Percentiles rank a stretch among this genome's conserved stretches.
phyloP scores from a whole-genome alignment of 805 yeast species.

The Lipomyces anomalus region DNA sequence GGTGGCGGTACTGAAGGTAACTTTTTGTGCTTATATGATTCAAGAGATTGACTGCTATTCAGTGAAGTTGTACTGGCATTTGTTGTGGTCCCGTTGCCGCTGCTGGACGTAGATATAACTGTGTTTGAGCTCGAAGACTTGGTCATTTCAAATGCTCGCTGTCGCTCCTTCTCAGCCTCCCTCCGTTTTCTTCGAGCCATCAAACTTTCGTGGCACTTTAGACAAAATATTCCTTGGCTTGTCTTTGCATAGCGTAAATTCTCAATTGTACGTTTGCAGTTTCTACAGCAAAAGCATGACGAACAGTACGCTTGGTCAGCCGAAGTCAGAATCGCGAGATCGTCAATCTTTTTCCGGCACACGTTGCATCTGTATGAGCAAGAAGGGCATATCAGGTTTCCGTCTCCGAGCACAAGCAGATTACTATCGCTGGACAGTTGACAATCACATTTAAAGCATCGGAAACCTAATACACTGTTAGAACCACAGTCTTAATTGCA shows the following conservation, averaged over 20 bases:
- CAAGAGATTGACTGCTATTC: no score
- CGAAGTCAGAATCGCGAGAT: slow-evolving; percentile 88
- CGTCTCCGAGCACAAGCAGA: slow-evolving; percentile 87
- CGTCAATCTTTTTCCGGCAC: slow-evolving; percentile 83
- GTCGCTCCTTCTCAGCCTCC: slow-evolving; percentile 1
- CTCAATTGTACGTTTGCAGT: slow-evolving; percentile 78
- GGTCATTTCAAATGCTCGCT: neutral
- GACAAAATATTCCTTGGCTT: slow-evolving; percentile 86
- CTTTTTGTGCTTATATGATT: neutral
- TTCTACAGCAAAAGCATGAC: slow-evolving; percentile 80
- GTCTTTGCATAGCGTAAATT: slow-evolving; percentile 90
- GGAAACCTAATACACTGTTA: slow-evolving; percentile 40
- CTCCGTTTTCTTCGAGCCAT: slow-evolving; percentile 52
- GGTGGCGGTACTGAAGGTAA: neutral
- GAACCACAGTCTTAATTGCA: slow-evolving; percentile 1
- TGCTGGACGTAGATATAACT: neutral
- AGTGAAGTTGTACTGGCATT: no score
- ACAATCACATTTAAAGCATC: slow-evolving; percentile 76
- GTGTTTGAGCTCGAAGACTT: neutral
- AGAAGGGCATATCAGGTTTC: slow-evolving; percentile 79
- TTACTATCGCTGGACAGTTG: slow-evolving; percentile 81
- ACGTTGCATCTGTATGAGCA: slow-evolving; percentile 88
- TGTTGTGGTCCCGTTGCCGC: no score
- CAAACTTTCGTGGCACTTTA: slow-evolving; percentile 81
- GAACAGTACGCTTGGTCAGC: slow-evolving; percentile 86